These are phyloP conservation scores for Tilletiopsis washingtonensis DNA, from an alignment of 1,284 basidiomycete genomes.

Conservation along the genomic window DNA sequence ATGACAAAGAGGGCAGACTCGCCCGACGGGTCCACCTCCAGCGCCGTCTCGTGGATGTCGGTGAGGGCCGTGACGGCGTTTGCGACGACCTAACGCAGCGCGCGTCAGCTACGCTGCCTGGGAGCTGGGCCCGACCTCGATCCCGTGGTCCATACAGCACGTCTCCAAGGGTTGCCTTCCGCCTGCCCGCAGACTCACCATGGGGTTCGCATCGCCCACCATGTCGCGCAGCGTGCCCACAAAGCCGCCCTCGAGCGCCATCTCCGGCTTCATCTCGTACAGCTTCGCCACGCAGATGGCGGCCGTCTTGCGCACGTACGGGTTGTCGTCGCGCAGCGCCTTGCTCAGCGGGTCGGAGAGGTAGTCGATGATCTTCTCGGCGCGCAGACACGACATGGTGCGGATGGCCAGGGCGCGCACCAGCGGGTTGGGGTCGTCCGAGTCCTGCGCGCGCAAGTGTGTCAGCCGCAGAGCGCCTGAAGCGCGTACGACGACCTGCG, in stretches of 20 bases:
- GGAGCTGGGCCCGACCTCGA: too few relatives aligned
- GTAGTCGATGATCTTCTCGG: slow-evolving; percentile 98
- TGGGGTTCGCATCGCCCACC: slow-evolving; percentile 91
- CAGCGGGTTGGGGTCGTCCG: slow-evolving; percentile 90
- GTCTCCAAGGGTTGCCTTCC: not conserved
- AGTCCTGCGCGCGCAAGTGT: slow-evolving; percentile 59
- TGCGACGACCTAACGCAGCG: slow-evolving; percentile 69
- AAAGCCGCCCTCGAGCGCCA: slow-evolving; percentile 92
- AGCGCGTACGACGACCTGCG: not conserved
- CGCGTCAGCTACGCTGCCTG: too few relatives aligned
- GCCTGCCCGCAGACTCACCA: slow-evolving; percentile 53
- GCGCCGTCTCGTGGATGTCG: slow-evolving; percentile 67
- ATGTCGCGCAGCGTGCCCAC: slow-evolving; percentile 73
- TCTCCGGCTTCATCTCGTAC: slow-evolving; percentile 89
- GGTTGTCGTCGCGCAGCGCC: slow-evolving; percentile 85
- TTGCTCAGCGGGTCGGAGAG: slow-evolving; percentile 87
- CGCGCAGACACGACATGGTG: slow-evolving; percentile 92
- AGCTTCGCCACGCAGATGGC: slow-evolving; percentile 90
- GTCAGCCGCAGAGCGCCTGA: not conserved
- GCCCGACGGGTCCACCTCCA: slow-evolving; percentile 24
- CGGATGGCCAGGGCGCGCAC: slow-evolving; percentile 92
- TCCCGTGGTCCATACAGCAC: too few relatives aligned
- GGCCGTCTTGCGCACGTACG: slow-evolving; percentile 84
- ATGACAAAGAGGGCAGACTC: slow-evolving; percentile 66
- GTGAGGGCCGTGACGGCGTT: slow-evolving; percentile 88